Base-by-base conservation (phyloP, 169 alveolate genomes). In the Plasmodium cynomolgi region DNA sequence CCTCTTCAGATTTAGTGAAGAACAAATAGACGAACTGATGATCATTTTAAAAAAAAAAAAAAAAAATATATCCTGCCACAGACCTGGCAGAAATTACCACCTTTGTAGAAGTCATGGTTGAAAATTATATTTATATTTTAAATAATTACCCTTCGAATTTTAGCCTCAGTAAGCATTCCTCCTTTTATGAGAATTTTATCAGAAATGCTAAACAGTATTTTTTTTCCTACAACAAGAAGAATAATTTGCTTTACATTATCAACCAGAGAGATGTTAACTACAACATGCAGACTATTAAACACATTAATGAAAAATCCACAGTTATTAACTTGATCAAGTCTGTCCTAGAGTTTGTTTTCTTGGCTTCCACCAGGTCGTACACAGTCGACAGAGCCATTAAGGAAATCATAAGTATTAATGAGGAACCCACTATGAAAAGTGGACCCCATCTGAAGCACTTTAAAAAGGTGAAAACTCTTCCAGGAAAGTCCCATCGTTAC, bases 141-240 rank as follows among this genome's bases (percentile, higher is more conserved):
- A 81, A 79, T 71, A 90, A 90, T 54, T 90, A 90, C 56, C 94
- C 94, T 34, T 90, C 91, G 1, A 90, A 62, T 90, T 80, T 90
- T 41, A 81, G 91, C 56, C 29, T 58, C 5, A 71, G 84, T 58
- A 81, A 68, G 23, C 84, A 81, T 71, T 79, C 91, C 3, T 81
- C 90, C 17, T 81, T 80, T 68, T 81, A 81, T 33, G 75, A 81
- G 1, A 81, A 90, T 80, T 90, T 90, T 31, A 72, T 79, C 3
- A 80, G 39, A 15, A 81, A 90, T 90, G 83, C 68, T 23, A 90
- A 90, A 44, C 74, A 90, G 56, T 90, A 58, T 15, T 90, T 90
- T 71, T 90, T 90, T n/a, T 90, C 94, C 23, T 74, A 58, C 74
- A 90, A 80, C 15, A 80, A 90, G 44, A 47, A 90, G 29, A 81